A percentile compares a stretch with the other conserved stretches of the same genome.
Conservation (phyloP, 2,329 filamentous ascomycete species). For the Arthrinium puccinioides region DNA sequence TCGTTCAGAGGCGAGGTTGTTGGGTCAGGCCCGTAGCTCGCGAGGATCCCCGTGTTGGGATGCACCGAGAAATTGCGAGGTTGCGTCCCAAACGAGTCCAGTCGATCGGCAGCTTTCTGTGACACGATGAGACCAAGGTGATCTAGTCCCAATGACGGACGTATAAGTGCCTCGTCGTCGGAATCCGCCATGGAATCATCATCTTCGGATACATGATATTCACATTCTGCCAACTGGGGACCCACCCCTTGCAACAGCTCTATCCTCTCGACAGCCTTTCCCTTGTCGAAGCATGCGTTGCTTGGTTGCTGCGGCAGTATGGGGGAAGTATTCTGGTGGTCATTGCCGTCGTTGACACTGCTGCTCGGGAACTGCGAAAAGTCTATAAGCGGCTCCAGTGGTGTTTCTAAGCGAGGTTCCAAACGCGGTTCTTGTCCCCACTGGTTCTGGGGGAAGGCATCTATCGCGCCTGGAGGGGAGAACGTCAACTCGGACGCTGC, state of each 20-base stretch:
- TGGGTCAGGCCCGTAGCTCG: conserved; percentile 59
- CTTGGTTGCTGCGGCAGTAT: conserved; percentile 7
- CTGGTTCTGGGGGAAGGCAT: conserved; percentile 18
- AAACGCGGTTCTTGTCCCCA: conserved; percentile 11
- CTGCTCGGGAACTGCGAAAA: conserved; percentile 17
- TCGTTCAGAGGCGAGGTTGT: conserved; percentile 70
- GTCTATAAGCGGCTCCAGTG: conserved; percentile 8
- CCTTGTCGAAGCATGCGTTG: conserved; percentile 10
- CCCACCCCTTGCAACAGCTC: too few relatives aligned
- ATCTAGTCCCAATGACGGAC: conserved; percentile 28
- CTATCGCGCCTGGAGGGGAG: conserved; percentile 20
- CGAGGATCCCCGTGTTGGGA: conserved; percentile 43
- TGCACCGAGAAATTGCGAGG: conserved; percentile 43
- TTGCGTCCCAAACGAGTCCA: conserved; percentile 36
- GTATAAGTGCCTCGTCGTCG: conserved; percentile 47
- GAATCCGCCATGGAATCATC: conserved; percentile 58
- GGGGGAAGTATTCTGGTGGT: conserved; percentile 5
- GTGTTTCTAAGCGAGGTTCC: background rate
- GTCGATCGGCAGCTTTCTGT: conserved; percentile 24
- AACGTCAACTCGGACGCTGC: conserved; percentile 19
- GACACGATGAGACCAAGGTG: conserved; percentile 32
- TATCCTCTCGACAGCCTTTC: conserved; percentile 12
- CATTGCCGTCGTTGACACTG: background rate
- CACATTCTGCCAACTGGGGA: conserved; percentile 20
- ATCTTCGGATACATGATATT: conserved; percentile 41